These are phyloP conservation scores for Lentinula edodes DNA, from an alignment of 768 basidiomycete species.

Conservation along the genomic window DNA sequence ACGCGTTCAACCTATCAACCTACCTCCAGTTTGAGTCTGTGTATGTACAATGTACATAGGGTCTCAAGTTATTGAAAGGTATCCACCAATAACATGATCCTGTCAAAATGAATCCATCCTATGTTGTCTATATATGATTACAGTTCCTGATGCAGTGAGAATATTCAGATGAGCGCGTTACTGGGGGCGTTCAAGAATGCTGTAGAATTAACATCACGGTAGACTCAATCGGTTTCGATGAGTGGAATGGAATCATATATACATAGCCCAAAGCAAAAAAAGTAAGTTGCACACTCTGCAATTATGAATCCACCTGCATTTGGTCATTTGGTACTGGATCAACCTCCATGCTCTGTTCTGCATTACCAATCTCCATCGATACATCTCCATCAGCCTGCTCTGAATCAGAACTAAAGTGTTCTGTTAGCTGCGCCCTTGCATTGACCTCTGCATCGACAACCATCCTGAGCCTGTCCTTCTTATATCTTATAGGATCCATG, in stretches of 20 bases:
- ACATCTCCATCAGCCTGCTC: neutral
- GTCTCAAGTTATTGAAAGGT: too few species aligned
- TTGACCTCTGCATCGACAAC: slow-evolving; percentile 54
- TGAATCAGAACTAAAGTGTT: slow-evolving; percentile 22
- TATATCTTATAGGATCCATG: slow-evolving; percentile 63
- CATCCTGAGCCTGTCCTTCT: slow-evolving; percentile 47
- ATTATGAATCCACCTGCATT: neutral
- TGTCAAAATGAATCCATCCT: neutral
- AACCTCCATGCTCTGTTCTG: neutral
- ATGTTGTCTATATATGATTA: neutral
- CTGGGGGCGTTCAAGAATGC: slow-evolving; percentile 92
- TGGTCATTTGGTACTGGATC: neutral
- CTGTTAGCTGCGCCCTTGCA: slow-evolving; percentile 37
- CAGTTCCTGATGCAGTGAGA: slow-evolving; percentile 60
- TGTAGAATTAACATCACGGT: slow-evolving; percentile 58
- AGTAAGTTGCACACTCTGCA: neutral
- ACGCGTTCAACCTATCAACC: too few species aligned
- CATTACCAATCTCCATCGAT: neutral
- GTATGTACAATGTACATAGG: too few species aligned
- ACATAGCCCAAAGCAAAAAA: neutral
- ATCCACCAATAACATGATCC: too few species aligned
- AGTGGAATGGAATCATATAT: too few species aligned
- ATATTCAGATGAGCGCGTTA: slow-evolving; percentile 88
- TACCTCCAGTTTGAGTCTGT: too few species aligned
- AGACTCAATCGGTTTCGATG: too few species aligned